Percentiles rank a stretch among this genome's conserved stretches.
These are phyloP conservation scores for Apiotrichum brassicae DNA, from an alignment of 1,284 basidiomycete species.

Conservation along the genomic window DNA sequence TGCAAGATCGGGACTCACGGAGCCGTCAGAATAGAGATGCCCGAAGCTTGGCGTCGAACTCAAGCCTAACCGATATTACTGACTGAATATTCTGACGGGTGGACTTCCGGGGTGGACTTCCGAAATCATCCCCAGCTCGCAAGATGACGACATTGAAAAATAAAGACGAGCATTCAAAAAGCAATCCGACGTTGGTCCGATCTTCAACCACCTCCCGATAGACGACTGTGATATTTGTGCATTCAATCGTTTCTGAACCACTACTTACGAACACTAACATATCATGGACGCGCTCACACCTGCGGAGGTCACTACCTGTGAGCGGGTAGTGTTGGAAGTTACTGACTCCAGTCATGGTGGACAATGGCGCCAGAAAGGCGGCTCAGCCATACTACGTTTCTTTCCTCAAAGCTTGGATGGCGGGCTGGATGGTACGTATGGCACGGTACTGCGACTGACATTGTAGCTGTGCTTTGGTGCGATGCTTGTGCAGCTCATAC, in stretches of 20 bases:
- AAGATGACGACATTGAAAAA: no score
- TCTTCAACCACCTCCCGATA: no score
- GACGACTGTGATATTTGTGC: no score
- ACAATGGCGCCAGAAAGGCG: slow-evolving; percentile 20
- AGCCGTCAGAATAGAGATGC: no score
- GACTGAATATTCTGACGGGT: no score
- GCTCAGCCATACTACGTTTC: slow-evolving; percentile 19
- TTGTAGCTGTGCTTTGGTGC: slow-evolving; percentile 22
- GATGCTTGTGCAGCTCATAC: slow-evolving; percentile 22
- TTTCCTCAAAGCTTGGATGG: slow-evolving; percentile 29
- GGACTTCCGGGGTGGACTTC: no score
- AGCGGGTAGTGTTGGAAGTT: not conserved
- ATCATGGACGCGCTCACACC: slow-evolving; percentile 22
- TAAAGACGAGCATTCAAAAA: no score
- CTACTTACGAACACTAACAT: not conserved
- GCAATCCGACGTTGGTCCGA: no score
- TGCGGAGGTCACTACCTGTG: slow-evolving; percentile 18
- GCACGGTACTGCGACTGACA: not conserved
- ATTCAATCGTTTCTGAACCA: not conserved
- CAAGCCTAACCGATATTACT: no score
- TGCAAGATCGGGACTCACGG: no score
- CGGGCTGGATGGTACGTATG: slow-evolving; percentile 22
- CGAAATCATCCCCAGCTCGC: no score
- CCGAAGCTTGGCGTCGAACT: no score
- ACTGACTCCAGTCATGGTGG: slow-evolving; percentile 15